phyloP scores from a whole-genome alignment of 2,329 filamentous ascomycete genomes.

The Aspergillus ibericus region DNA sequence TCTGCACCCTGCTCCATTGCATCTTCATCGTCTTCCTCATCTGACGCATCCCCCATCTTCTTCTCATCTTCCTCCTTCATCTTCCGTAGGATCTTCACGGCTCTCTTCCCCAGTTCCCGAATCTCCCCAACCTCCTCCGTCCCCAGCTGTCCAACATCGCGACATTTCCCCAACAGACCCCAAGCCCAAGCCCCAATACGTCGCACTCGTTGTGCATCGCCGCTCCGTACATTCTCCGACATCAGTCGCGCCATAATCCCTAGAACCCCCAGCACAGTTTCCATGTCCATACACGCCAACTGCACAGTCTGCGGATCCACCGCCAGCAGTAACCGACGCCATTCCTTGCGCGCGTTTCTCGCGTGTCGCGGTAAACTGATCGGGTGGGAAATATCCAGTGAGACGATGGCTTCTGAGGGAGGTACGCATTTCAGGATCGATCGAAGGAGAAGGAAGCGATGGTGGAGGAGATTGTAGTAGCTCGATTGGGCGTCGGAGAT shows the following conservation, averaged over 20 bases:
- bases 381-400: conserved; percentile 55
- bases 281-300: conserved; percentile 57
- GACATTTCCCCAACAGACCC: conserved; percentile 74
- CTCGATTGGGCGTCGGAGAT: conserved; percentile 57
- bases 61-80: conserved; percentile 47
- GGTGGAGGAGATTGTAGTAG: conserved; percentile 67
- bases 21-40: conserved; percentile 21
- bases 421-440: conserved; percentile 58
- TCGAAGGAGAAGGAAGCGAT: conserved; percentile 67
- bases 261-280: conserved; percentile 65
- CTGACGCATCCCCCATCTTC: conserved; percentile 27
- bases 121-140: conserved; percentile 74
- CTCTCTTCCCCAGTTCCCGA: conserved; percentile 76
- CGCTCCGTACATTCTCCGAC: conserved; percentile 62
- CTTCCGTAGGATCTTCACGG: conserved; percentile 52
- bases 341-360: conserved; percentile 58
- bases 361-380: conserved; percentile 56
- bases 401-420: conserved; percentile 53
- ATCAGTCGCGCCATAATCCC: conserved; percentile 60
- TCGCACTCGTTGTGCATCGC: conserved; percentile 59
- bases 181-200: conserved; percentile 81
- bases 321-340: conserved; percentile 42
- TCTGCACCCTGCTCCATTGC: not conserved
- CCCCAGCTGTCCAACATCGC: conserved; percentile 71
- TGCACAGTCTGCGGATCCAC: conserved; percentile 52